Conservation (phyloP, 768 basidiomycete genomes). For the Boletus huronensis region DNA sequence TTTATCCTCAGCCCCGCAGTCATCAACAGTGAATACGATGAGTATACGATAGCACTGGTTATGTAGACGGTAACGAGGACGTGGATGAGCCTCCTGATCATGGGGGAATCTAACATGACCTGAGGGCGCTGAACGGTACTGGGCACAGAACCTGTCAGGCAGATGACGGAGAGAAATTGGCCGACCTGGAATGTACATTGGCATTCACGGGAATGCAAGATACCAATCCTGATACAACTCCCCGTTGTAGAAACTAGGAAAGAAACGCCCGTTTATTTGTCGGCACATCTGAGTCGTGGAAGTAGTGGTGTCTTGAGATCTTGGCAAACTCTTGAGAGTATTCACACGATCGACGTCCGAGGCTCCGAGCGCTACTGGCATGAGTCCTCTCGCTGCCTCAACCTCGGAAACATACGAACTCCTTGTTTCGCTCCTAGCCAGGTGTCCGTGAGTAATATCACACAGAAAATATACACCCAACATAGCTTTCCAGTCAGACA, state of each 20-base stretch:
- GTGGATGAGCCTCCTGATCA: conserved; percentile 14
- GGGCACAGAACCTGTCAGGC: neutral
- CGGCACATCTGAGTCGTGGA: neutral
- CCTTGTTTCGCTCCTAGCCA: conserved; percentile 23
- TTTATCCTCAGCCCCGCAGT: conserved; percentile 6
- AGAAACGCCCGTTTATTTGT: neutral
- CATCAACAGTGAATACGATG: conserved; percentile 26
- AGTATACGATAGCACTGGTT: conserved; percentile 29
- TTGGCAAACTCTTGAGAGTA: neutral
- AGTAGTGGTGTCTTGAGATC: neutral
- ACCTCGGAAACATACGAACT: conserved; percentile 14
- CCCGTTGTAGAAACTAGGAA: neutral
- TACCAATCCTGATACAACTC: neutral
- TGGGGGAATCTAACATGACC: conserved; percentile 7
- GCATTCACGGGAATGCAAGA: conserved; percentile 6
- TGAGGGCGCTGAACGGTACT: neutral
- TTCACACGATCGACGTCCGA: no score
- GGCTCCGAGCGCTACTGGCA: no score
- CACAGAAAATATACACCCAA: neutral
- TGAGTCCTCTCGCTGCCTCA: conserved; percentile 1
- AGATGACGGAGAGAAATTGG: neutral
- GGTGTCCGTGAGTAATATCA: conserved; percentile 25
- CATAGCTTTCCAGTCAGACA: conserved; percentile 30
- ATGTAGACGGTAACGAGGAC: conserved; percentile 22
- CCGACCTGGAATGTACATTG: conserved; percentile 10